These are phyloP conservation scores for Jaenimonas drosophilae DNA, from an alignment of 208 protist species.

Conservation along the genomic window DNA sequence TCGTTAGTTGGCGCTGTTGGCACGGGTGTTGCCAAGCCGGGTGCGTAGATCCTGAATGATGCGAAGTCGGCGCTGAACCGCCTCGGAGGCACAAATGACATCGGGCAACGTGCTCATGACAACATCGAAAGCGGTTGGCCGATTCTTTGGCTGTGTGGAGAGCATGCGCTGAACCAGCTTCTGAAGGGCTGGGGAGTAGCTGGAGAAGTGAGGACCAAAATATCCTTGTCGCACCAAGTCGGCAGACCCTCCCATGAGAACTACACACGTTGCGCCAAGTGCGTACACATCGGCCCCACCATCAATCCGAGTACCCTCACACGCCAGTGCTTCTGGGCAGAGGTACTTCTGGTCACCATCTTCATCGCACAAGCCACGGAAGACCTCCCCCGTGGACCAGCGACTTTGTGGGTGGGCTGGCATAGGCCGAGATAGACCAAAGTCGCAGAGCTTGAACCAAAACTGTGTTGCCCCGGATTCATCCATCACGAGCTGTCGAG, in stretches of 20 bases:
- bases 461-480: constrained; percentile 16
- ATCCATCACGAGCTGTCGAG: constrained; percentile 8
- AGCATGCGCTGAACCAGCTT: constrained; percentile 17
- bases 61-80: too few relatives aligned
- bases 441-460: constrained; percentile 79
- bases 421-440: constrained; percentile 69
- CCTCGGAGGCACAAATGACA: too few relatives aligned
- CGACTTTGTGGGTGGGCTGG: too few relatives aligned
- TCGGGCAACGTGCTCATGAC: constrained; percentile 15
- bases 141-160: constrained; percentile 2
- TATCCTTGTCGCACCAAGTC: constrained; percentile 16
- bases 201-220: not conserved
- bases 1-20: not conserved
- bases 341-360: constrained; percentile 83
- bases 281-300: constrained; percentile 79
- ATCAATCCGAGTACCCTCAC: constrained; percentile 8
- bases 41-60: too few relatives aligned
- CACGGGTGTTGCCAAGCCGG: too few relatives aligned
- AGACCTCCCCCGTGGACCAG: constrained; percentile 39
- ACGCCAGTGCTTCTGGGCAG: constrained; percentile 45
- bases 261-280: constrained; percentile 75
- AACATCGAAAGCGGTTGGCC: constrained; percentile 17
- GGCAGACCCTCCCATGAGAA: constrained; percentile 43
- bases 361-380: constrained; percentile 65
- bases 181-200: constrained; percentile 9